Conservation (phyloP, 768 basidiomycete species). For the Suillus weaverae region DNA sequence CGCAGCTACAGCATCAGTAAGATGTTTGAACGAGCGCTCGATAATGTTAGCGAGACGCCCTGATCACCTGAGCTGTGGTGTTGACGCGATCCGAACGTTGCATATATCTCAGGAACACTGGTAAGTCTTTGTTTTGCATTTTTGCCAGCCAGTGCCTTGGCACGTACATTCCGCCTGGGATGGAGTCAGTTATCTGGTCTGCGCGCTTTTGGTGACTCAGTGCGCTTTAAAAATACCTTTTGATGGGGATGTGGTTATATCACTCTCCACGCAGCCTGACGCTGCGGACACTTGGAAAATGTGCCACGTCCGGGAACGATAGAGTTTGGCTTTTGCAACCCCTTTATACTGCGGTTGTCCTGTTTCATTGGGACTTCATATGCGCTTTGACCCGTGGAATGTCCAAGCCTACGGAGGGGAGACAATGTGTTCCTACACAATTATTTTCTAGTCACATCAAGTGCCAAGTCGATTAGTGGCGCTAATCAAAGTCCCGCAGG, state of each 20-base stretch:
- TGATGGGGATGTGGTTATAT: neutral
- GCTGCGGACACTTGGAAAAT: neutral
- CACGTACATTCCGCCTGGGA: neutral
- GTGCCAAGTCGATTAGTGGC: slow-evolving; percentile 7
- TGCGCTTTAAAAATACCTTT: neutral
- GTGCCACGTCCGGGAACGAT: neutral
- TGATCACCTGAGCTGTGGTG: slow-evolving; percentile 97
- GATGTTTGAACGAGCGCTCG: slow-evolving; percentile 94
- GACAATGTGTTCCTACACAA: neutral
- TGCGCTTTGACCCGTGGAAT: neutral
- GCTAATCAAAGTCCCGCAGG: slow-evolving; percentile 38
- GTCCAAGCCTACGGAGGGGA: too few species aligned
- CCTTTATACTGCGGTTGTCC: neutral
- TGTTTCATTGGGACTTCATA: neutral
- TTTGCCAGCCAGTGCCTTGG: neutral
- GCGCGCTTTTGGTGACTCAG: neutral
- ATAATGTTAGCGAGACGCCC: slow-evolving; percentile 89
- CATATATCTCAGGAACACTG: slow-evolving; percentile 78
- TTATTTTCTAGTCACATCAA: slow-evolving; percentile 6
- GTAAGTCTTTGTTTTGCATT: slow-evolving; percentile 39
- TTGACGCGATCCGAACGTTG: slow-evolving; percentile 80
- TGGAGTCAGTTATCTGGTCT: too few species aligned
- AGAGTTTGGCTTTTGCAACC: neutral
- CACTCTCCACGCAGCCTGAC: neutral
- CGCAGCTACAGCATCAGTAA: slow-evolving; percentile 75